Conservation (phyloP, 2,329 filamentous ascomycete species). For the Iodosphaeria phyllophila region DNA sequence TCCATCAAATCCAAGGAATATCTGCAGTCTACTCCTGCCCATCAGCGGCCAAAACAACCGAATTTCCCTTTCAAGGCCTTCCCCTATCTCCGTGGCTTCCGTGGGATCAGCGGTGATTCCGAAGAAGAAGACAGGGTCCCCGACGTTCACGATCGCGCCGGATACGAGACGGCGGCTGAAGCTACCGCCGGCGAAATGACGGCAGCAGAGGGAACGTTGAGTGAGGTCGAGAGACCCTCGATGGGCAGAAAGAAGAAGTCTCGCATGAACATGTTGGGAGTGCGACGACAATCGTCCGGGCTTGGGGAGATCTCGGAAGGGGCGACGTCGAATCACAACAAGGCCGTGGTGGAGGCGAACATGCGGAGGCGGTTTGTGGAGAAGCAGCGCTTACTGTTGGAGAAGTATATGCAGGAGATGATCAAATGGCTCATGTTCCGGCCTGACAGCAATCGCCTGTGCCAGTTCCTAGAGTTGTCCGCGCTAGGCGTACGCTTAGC, state of each 20-base stretch:
- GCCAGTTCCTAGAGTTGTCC: slow-evolving; percentile 89
- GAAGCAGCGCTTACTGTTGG: slow-evolving; percentile 66
- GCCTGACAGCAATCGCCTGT: slow-evolving; percentile 84
- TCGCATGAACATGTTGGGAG: slow-evolving; percentile 28
- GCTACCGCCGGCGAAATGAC: slow-evolving; percentile 24
- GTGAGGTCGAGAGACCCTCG: slow-evolving; percentile 41
- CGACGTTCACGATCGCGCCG: slow-evolving; percentile 20
- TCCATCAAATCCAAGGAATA: slow-evolving; percentile 65
- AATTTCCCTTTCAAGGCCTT: slow-evolving; percentile 81
- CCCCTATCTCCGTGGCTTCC: slow-evolving; percentile 69
- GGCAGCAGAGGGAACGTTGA: slow-evolving; percentile 45
- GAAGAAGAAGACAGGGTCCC: slow-evolving; percentile 44
- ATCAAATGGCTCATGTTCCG: slow-evolving; percentile 95
- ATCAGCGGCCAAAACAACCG: slow-evolving; percentile 62
- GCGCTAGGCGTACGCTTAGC: slow-evolving; percentile 85
- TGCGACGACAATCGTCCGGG: slow-evolving; percentile 32
- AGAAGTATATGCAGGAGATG: slow-evolving; percentile 83
- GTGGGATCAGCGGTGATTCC: slow-evolving; percentile 54
- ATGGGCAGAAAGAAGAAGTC: slow-evolving; percentile 25
- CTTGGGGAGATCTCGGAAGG: slow-evolving; percentile 26
- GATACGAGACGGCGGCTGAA: slow-evolving; percentile 15
- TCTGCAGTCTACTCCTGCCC: slow-evolving; percentile 47
- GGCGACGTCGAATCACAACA: slow-evolving; percentile 20
- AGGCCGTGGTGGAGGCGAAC: slow-evolving; percentile 35
- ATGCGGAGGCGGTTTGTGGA: slow-evolving; percentile 51